Base-by-base conservation (phyloP, 257 asterid species). In the Plectranthus barbatus region DNA sequence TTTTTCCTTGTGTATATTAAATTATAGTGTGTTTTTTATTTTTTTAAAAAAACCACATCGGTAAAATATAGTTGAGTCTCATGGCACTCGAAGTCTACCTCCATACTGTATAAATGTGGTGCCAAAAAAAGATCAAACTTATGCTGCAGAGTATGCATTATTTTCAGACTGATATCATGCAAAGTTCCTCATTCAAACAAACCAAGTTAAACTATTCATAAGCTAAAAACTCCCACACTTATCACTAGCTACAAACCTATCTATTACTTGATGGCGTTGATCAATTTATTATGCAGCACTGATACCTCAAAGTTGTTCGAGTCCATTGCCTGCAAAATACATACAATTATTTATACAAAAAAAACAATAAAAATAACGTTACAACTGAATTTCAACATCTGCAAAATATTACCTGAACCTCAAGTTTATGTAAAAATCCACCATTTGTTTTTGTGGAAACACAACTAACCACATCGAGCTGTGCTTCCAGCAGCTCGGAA, bases 401-500 rank as follows among this genome's bases (percentile, higher is more conserved):
- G 1, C 29, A 31, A 31, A 31, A 31, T 2, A 31, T 49, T 67
- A 85, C 96, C 90, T 84, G 72, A 14, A 78, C 65, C 36, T 74
- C 73, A 68, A 89, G 77, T 55, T 60, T 69, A 45, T 86, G 75
- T 18, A 82, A 67, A 48, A 50, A 57, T 34, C 60, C 60, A 9
- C 60, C 80, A 36, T 74, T 73, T 0, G 52, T 66, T 34, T 53
- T 68, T 4, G 84, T 73, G 15, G 89, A 80, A 62, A 79, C 56
- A 74, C 84, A 79, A 60, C 62, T 77, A 51, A 86, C 71, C 5
- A 79, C 77, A 44, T 68, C 48, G 1, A 78, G 42, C 12, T 80
- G 81, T 69, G 50, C 61, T 14, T 68, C 70, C 2, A 64, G n/a
- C 54, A 84, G 52, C 11, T 62, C 67, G 6, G 36, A 23, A 2